phyloP scores from a whole-genome alignment of 2,329 filamentous ascomycete species.

The Monosporascus sp. region DNA sequence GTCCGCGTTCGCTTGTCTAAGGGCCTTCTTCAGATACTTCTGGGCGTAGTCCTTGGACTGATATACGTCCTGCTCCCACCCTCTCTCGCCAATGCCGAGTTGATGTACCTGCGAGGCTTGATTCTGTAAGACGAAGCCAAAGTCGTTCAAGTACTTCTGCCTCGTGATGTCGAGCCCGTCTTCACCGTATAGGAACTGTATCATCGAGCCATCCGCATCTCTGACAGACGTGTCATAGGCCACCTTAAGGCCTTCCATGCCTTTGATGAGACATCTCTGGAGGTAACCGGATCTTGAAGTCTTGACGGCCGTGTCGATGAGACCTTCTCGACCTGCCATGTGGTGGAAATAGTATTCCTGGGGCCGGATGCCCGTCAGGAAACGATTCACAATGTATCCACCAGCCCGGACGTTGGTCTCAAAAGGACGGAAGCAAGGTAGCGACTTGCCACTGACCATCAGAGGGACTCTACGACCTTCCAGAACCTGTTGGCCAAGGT shows the following conservation, averaged over 20 bases:
- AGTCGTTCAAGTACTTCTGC: constrained; percentile 85
- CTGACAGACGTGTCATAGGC: constrained; percentile 93
- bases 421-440: constrained; percentile 90
- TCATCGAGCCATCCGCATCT: constrained; percentile 85
- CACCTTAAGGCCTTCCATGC: constrained; percentile 90
- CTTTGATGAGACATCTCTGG: constrained; percentile 95
- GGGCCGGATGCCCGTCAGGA: constrained; percentile 94
- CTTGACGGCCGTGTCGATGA: constrained; percentile 98
- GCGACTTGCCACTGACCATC: constrained; percentile 95
- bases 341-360: constrained; percentile 99
- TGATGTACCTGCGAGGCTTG: constrained; percentile 74
- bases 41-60: constrained; percentile 57
- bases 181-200: constrained; percentile 96
- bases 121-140: constrained; percentile 86
- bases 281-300: constrained; percentile 95
- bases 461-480: constrained; percentile 91
- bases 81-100: constrained; percentile 58
- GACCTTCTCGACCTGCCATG: constrained; percentile 96
- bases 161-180: constrained; percentile 93
- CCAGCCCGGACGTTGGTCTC: constrained; percentile 86
- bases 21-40: constrained; percentile 75
- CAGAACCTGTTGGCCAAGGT: constrained; percentile 91
- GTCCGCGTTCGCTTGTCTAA: constrained; percentile 63
- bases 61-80: constrained; percentile 36
- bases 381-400: constrained; percentile 91